A percentile compares a stretch with the other conserved stretches of the same genome.
Conservation (phyloP, 1,139 yeast species). For the Eremothecium cymbalariae region DNA sequence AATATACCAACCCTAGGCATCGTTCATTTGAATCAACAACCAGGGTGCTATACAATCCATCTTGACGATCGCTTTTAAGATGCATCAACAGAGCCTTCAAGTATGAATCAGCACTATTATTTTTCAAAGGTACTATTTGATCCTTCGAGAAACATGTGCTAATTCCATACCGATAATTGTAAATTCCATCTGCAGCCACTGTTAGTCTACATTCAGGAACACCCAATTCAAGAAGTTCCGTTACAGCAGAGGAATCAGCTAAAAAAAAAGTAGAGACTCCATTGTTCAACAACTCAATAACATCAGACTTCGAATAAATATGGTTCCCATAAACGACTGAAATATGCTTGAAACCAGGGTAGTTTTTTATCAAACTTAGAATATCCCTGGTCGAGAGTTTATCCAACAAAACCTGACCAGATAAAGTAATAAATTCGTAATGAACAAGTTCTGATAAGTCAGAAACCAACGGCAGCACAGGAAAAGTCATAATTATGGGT, state of each 20-base stretch:
- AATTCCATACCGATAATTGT: constrained; percentile 38
- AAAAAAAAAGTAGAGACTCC: constrained; percentile 56
- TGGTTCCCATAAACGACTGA: constrained; percentile 14
- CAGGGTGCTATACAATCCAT: constrained; percentile 76
- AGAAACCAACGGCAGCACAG: constrained; percentile 26
- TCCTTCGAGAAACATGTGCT: constrained; percentile 34
- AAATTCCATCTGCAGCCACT: constrained; percentile 11
- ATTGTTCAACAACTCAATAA: constrained; percentile 52
- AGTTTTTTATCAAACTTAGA: constrained; percentile 13
- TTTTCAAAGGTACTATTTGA: constrained; percentile 14
- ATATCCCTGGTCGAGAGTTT: constrained; percentile 14
- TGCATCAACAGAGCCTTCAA: constrained; percentile 47
- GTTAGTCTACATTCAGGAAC: constrained; percentile 40
- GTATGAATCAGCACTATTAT: constrained; percentile 33
- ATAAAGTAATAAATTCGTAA: constrained; percentile 20
- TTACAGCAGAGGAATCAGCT: constrained; percentile 31
- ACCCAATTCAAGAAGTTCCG: constrained; percentile 39
- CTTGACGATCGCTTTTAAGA: constrained; percentile 73
- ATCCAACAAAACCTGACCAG: constrained; percentile 24
- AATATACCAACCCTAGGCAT: constrained; percentile 85
- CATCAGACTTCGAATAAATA: constrained; percentile 35
- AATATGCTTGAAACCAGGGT: constrained; percentile 11
- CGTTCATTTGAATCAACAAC: constrained; percentile 61
- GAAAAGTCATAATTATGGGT: constrained; percentile 13
- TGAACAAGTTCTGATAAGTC: constrained; percentile 13